These are phyloP conservation scores for Carex scoparia DNA, from an alignment of 176 grass and related monocot genomes.

Conservation along the genomic window DNA sequence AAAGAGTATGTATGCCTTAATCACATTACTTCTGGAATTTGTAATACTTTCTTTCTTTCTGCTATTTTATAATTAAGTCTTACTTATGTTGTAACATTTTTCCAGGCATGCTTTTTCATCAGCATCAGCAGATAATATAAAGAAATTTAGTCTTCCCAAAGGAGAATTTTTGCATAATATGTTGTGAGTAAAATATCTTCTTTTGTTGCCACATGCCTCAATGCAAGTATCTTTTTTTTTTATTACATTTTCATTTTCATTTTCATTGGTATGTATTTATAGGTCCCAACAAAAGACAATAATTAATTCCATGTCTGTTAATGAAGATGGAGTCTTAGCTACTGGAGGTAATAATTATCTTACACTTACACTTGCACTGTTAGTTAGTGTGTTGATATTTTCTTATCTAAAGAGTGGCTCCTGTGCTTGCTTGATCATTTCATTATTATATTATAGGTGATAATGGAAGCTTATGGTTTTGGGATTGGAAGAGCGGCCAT, in stretches of 20 bases:
- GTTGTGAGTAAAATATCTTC: conserved; percentile 41
- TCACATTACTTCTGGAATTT: not conserved
- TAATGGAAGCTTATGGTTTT: conserved; percentile 99
- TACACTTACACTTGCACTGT: not conserved
- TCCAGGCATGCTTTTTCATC: conserved; percentile 84
- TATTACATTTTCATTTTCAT: not conserved
- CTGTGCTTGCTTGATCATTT: too few species aligned
- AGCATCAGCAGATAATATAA: conserved; percentile 96
- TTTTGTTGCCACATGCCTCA: not conserved
- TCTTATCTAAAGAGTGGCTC: too few species aligned
- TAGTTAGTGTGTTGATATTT: not conserved
- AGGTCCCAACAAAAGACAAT: conserved; percentile 99
- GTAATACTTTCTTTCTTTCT: conserved; percentile 11
- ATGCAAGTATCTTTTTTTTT: not conserved
- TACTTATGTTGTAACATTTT: conserved; percentile 14
- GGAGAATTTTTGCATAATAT: conserved; percentile 98
- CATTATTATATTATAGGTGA: conserved; percentile 34
- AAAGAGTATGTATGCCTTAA: conserved; percentile 50
- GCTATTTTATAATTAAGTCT: not conserved
- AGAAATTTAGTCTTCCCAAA: conserved; percentile 87
- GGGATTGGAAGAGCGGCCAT: conserved; percentile 99
- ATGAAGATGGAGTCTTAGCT: conserved; percentile 90
- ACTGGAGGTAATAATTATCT: conserved; percentile 60
- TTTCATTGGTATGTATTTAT: not conserved
- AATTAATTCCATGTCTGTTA: conserved; percentile 95